These are phyloP conservation scores for Triglochin maritima DNA, from an alignment of 106 monocot species.

Conservation along the genomic window DNA sequence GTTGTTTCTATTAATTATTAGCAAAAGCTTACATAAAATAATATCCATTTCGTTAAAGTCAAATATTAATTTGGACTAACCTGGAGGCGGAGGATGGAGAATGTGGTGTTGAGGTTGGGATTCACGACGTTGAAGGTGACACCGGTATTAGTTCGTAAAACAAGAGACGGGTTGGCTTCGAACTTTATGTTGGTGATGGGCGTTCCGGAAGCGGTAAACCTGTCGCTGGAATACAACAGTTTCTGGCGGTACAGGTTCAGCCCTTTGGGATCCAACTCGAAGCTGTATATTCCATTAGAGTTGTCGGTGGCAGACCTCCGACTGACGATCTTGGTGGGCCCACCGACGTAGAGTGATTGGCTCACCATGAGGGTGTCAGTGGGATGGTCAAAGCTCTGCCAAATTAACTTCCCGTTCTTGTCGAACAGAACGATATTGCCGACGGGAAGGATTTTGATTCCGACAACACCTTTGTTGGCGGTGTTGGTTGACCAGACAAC, in stretches of 20 bases:
- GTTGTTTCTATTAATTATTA: no score
- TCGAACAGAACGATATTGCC: conserved; percentile 9
- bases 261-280: conserved; percentile 7
- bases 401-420: neutral
- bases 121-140: neutral
- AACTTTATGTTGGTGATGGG: conserved; percentile 5
- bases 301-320: conserved; percentile 11
- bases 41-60: no score
- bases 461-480: conserved; percentile 16
- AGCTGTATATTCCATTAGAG: conserved; percentile 17
- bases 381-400: conserved; percentile 19
- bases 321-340: conserved; percentile 9
- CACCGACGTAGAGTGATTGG: conserved; percentile 4
- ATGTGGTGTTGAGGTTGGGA: conserved; percentile 15
- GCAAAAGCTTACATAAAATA: no score
- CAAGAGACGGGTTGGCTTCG: neutral
- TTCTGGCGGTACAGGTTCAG: conserved; percentile 3
- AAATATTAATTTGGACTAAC: no score
- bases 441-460: conserved; percentile 5
- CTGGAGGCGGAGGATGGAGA: conserved; percentile 16
- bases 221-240: conserved; percentile 8
- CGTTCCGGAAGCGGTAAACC: neutral
- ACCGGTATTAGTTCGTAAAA: neutral
- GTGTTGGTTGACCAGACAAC: conserved; percentile 12
- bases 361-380: conserved; percentile 15